A percentile compares a stretch with the other conserved stretches of the same genome.
Conservation (phyloP, 2,329 filamentous ascomycete genomes). For the Xylariaceae sp. region DNA sequence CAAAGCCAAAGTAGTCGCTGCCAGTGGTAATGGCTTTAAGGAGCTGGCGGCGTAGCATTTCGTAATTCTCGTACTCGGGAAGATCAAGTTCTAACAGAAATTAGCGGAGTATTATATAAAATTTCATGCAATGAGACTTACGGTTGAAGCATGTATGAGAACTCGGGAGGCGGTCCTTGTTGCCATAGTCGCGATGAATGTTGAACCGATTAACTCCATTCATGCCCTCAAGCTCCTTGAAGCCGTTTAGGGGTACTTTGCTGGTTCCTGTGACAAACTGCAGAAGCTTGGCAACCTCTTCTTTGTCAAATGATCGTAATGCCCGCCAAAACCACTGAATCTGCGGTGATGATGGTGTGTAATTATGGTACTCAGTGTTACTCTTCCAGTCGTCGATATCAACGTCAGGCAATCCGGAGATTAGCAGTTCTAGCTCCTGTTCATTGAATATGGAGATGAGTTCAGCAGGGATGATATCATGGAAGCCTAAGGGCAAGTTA, state of each 20-base stretch:
- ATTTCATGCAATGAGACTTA: slow-evolving; percentile 60
- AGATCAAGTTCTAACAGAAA: slow-evolving; percentile 82
- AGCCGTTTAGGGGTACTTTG: slow-evolving; percentile 97
- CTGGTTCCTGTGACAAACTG: slow-evolving; percentile 98
- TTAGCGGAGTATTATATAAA: slow-evolving; percentile 42
- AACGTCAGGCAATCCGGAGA: slow-evolving; percentile 95
- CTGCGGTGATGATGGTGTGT: slow-evolving; percentile 89
- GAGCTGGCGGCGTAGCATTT: slow-evolving; percentile 82
- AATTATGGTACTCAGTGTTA: slow-evolving; percentile 98
- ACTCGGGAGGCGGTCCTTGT: slow-evolving; percentile 92
- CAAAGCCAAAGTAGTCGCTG: slow-evolving; percentile 97
- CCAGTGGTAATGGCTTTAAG: slow-evolving; percentile 97
- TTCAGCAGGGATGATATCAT: slow-evolving; percentile 95
- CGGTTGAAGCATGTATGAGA: slow-evolving; percentile 99
- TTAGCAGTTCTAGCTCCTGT: slow-evolving; percentile 93
- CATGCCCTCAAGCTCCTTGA: slow-evolving; percentile 99
- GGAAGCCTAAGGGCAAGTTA: slow-evolving; percentile 71
- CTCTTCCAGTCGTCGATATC: slow-evolving; percentile 99
- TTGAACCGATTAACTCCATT: slow-evolving; percentile 98
- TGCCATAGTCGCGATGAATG: slow-evolving; percentile 96
- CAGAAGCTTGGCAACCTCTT: slow-evolving; percentile 94
- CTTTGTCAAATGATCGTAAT: slow-evolving; percentile 96
- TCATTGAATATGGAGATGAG: slow-evolving; percentile 98
- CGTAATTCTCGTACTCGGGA: slow-evolving; percentile 97
- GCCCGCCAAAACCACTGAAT: slow-evolving; percentile 99